Conservation (phyloP, 1,284 basidiomycete species). For the Coniferiporia sulphurascens region DNA sequence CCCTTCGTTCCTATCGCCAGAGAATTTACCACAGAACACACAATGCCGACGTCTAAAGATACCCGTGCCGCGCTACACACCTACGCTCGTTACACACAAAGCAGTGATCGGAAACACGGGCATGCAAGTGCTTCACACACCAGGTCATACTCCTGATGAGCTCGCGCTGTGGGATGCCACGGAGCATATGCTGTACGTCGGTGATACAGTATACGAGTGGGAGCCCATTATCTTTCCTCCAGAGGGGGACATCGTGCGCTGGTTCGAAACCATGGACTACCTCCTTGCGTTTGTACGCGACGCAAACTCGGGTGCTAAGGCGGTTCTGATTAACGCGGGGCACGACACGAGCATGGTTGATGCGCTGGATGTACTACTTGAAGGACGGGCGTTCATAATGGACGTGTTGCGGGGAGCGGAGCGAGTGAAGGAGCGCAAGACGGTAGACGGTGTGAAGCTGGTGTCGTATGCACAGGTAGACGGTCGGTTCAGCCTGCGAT, state of each 20-base stretch:
- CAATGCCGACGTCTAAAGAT: too few relatives aligned
- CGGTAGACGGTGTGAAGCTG: conserved; percentile 34
- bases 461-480: conserved; percentile 41
- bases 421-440: conserved; percentile 29
- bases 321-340: conserved; percentile 40
- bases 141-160: conserved; percentile 37
- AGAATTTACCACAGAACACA: too few relatives aligned
- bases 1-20: too few relatives aligned
- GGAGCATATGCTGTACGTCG: conserved; percentile 49
- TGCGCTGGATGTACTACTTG: too few relatives aligned
- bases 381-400: too few relatives aligned
- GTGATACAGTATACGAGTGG: conserved; percentile 51
- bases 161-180: conserved; percentile 46
- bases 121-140: too few relatives aligned
- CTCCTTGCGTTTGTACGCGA: conserved; percentile 36
- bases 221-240: conserved; percentile 49
- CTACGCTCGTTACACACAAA: too few relatives aligned
- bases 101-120: too few relatives aligned
- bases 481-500: conserved; percentile 42
- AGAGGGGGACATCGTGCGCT: conserved; percentile 44
- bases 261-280: conserved; percentile 40
- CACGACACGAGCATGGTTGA: conserved; percentile 35
- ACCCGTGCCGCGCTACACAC: too few relatives aligned
- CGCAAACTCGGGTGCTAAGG: conserved; percentile 20
- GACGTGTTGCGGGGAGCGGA: conserved; percentile 30